These are phyloP conservation scores for Staphylotrichum longicolle DNA, from an alignment of 495 filamentous ascomycete genomes.

Conservation along the genomic window DNA sequence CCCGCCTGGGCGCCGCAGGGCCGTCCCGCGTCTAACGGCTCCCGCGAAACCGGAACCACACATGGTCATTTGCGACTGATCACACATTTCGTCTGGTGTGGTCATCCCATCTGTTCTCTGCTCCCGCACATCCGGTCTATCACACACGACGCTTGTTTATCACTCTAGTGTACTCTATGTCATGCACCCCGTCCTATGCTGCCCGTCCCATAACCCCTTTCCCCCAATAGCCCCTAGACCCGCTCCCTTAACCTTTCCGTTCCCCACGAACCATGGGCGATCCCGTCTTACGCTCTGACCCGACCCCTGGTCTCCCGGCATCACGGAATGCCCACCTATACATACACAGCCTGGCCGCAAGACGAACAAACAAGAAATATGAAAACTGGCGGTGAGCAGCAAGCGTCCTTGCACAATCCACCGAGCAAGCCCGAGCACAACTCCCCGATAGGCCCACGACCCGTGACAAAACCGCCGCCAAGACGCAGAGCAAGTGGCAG, in stretches of 20 bases:
- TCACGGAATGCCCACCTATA: slow-evolving; percentile 4
- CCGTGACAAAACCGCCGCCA: too few species aligned
- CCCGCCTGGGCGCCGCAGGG: slow-evolving; percentile 11
- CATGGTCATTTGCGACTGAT: slow-evolving; percentile 21
- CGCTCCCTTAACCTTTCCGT: slow-evolving; percentile 5
- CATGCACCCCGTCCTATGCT: slow-evolving; percentile 1
- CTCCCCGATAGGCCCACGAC: too few species aligned
- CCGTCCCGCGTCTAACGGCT: slow-evolving; percentile 23
- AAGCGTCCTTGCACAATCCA: background rate
- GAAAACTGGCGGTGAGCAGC: slow-evolving; percentile 3
- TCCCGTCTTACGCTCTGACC: background rate
- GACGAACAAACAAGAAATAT: background rate
- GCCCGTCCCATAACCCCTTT: background rate
- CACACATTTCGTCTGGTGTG: slow-evolving; percentile 9
- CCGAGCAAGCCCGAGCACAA: too few species aligned
- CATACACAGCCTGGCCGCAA: background rate
- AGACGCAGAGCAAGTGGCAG: background rate
- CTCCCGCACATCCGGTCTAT: slow-evolving; percentile 10
- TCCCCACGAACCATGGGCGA: slow-evolving; percentile 14
- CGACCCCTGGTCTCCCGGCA: background rate
- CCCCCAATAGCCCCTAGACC: background rate
- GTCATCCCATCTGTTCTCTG: slow-evolving; percentile 1
- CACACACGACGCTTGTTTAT: slow-evolving; percentile 14
- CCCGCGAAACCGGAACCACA: slow-evolving; percentile 31
- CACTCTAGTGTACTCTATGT: slow-evolving; percentile 11